Evolutionary conservation across 1,139 yeast species (phyloP), one percentile per base, ranked within the genome.

Genomic region (Trichomonascaceae sp.): DNA sequence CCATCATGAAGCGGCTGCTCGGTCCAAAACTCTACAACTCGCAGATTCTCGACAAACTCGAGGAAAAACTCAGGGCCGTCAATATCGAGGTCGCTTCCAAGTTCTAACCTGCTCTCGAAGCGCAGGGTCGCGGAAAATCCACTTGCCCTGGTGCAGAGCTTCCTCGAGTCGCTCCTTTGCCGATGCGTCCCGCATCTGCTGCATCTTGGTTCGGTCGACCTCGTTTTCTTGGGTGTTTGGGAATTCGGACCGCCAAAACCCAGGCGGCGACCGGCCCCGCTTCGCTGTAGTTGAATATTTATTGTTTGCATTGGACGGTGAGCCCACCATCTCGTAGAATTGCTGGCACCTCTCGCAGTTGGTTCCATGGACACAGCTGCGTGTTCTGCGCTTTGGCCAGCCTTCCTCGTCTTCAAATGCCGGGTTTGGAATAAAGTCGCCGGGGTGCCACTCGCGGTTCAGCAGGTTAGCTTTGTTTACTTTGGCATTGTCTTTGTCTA

Each of bases 171-270:
- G 31, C 4, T 32, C 30, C 28, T 23, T 26, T 11, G 43, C 45
- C 34, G 42, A 43, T 6, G 17, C 33, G 13, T 37, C 34, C 15
- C 43, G 34, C 4, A 36, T 36, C 26, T 35, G 34, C 28, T 40
- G 41, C 11, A 44, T 44, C 15, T 37, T 37, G 14, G 30, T 32
- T 28, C 43, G 40, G 15, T 51, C 53, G 30, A 43, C 43, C 14
- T 32, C 37, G 11, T 38, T 38, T 28, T 52, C 54, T 32, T 52
- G 57, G 4, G 59, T 51, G 13, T 35, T 39, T 1, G 54, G 57
- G 40, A 50, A 45, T 13, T 50, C 55, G n/a, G 52, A 38, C 11
- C 50, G 38, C 57, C 59, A 55, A 33, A 50, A 53, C 13, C 55
- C 56, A 3, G 55, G 54, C 5, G 60, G 60, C 1, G 59, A 44